Base-by-base conservation (phyloP, 1,139 yeast species). In the Hyphopichia wangnamkhiaoensis region DNA sequence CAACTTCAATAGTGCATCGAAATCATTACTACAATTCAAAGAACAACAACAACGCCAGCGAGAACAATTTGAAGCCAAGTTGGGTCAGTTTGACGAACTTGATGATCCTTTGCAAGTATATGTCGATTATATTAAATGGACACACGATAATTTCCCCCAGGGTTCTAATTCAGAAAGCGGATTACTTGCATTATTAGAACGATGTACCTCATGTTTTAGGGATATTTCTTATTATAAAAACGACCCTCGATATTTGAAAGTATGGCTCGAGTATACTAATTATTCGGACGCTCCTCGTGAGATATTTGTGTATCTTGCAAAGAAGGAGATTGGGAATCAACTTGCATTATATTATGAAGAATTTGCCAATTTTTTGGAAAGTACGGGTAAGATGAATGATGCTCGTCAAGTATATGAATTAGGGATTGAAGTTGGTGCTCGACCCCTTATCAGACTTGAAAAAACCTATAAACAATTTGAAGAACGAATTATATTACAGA, bases 51-150 rank as follows among this genome's bases (percentile, higher is more conserved):
- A 48, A 16, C 48, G 56, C 25, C 71, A 76, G 52, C 56, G 82
- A 53, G 54, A 63, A 4, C 50, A 59, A 40, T 71, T 74, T 49
- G 85, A 82, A 52, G 42, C 53, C 10, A 61, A 62, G 12, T 58
- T 84, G 16, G 55, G 53, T 14, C 67, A 73, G 1, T 49, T 77
- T 2, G 82, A 77, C 1, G 85, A 83, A 19, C 58, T 80, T 31
- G 96, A 90, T 60, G 97, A 91, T 54, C 96, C 97, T 0, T 60
- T 90, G 21, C 87, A 84, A 43, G 77, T 80, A 1, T 89, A 76
- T 59, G 52, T 88, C 17, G 83, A 82, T 16, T 90, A 88, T 49
- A 71, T 91, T 13, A 60, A 68, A 13, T 91, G 96, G 96, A 79
- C 80, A 6, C 80, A 77, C 39, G 72, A 74, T 33, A 75, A 72